These are phyloP conservation scores for Drechmeria coniospora DNA, from an alignment of 2,329 filamentous ascomycete genomes.

Conservation along the genomic window DNA sequence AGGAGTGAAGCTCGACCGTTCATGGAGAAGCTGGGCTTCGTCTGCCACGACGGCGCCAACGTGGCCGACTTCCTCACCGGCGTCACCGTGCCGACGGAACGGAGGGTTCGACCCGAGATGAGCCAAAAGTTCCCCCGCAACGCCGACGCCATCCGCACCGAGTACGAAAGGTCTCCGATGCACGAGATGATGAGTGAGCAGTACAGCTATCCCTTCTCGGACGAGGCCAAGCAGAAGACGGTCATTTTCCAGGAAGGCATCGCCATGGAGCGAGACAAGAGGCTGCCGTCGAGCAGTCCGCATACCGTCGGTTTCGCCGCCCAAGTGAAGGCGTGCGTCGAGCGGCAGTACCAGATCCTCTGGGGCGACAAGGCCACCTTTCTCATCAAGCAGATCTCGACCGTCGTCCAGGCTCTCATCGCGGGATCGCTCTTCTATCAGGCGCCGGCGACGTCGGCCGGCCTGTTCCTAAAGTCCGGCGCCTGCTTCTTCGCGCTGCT, in stretches of 20 bases:
- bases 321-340: constrained; percentile 41
- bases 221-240: constrained; percentile 31
- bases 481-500: constrained; percentile 49
- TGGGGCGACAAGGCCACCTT: constrained; percentile 50
- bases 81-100: constrained; percentile 51
- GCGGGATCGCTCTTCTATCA: constrained; percentile 54
- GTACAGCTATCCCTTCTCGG: constrained; percentile 38
- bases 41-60: constrained; percentile 46
- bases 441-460: constrained; percentile 37
- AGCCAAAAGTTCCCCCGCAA: constrained; percentile 29
- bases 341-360: constrained; percentile 49
- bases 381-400: constrained; percentile 44
- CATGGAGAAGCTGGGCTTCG: constrained; percentile 49
- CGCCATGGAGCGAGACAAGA: constrained; percentile 36
- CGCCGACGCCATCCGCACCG: constrained; percentile 24
- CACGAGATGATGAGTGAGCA: constrained; percentile 35
- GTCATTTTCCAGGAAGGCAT: constrained; percentile 38
- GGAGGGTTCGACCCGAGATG: constrained; percentile 35
- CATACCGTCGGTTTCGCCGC: constrained; percentile 36
- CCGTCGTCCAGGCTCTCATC: constrained; percentile 44
- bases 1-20: constrained; percentile 42
- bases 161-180: constrained; percentile 37
- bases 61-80: constrained; percentile 51
- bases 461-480: constrained; percentile 49
- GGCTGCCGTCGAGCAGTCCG: constrained; percentile 35